Base-by-base conservation (phyloP, 805 yeast species). In the Kazachstania psychrophila region DNA sequence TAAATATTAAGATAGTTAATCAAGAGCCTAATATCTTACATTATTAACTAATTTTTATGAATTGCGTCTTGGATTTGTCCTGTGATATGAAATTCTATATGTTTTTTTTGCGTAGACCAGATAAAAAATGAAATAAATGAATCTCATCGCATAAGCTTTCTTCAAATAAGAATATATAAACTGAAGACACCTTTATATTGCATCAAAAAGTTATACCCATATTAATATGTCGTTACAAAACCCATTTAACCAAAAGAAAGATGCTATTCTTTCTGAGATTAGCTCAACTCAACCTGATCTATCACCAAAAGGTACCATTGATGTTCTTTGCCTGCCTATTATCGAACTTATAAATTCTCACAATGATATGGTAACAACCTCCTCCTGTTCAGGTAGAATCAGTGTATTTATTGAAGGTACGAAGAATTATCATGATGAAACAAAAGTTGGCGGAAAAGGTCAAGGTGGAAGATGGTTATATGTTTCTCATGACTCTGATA, bases 301-400 rank as follows among this genome's bases (percentile, higher is more conserved):
- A n/a, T 81, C 94, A 2, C 95, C 95, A 12, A 87, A 86, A 51
- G 95, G 95, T 1, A 70, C 85, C 2, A 77, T 85, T n/a, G 95
- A 86, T 58, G 74, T 62, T 33, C 62, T 71, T 15, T 79, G 94
- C 48, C 50, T 79, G 10, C 94, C 95, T 2, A 68, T 86, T 14
- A 83, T 86, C 42, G 58, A 73, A 12, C 53, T 77, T 12, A 79
- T 86, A 47, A 86, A 86, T 50, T 46, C 69, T 3, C 73, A 74
- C 46, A 49, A 59, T 0, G 75, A 79, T 44, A 70, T 81, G 75
- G 92, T 86, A 9, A 85, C 94, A 2, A 86, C 95, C 0, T 82
- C 94, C 1, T 79, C 92, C 13, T 86, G 95, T 46, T 83, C 94
- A 0, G 95, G 95, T 3, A 65, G 95, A 49, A 79, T 85, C 1